These are phyloP conservation scores for Diaporthe citrichinensis DNA, from an alignment of 2,329 filamentous ascomycete genomes.

Conservation along the genomic window DNA sequence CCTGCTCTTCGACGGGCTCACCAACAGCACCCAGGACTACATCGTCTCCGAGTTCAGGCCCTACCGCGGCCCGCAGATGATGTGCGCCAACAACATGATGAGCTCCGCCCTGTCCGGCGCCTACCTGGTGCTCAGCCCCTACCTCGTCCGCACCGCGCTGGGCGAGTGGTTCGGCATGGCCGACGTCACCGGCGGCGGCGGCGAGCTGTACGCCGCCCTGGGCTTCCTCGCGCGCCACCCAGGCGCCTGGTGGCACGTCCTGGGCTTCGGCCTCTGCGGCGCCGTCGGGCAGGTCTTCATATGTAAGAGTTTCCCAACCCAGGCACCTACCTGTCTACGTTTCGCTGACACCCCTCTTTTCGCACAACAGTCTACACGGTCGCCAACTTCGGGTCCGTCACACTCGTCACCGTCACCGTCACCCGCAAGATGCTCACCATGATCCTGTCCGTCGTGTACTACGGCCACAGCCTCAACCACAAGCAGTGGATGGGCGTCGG, in stretches of 20 bases:
- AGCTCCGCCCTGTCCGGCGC: conserved; percentile 80
- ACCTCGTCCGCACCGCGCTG: conserved; percentile 77
- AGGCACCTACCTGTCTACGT: neutral
- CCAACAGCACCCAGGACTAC: conserved; percentile 96
- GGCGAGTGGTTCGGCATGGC: conserved; percentile 78
- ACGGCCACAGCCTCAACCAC: conserved; percentile 86
- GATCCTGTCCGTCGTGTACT: conserved; percentile 95
- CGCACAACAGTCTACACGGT: conserved; percentile 81
- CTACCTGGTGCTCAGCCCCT: conserved; percentile 85
- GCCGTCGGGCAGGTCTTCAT: conserved; percentile 97
- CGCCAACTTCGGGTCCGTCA: conserved; percentile 89
- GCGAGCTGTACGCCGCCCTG: conserved; percentile 83
- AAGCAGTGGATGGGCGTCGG: conserved; percentile 96
- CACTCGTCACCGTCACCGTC: conserved; percentile 96
- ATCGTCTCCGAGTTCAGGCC: conserved; percentile 86
- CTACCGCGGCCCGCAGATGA: conserved; percentile 97
- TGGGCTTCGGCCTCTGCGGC: conserved; percentile 91
- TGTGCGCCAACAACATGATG: conserved; percentile 97
- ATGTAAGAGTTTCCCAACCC: conserved; percentile 65
- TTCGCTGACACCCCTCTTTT: neutral
- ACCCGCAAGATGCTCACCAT: conserved; percentile 99
- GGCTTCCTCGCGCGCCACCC: conserved; percentile 86
- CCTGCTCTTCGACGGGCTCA: conserved; percentile 93
- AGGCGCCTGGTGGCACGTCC: conserved; percentile 85
- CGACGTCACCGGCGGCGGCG: conserved; percentile 69